Evolutionary conservation across 2,329 filamentous ascomycete species (phyloP), one percentile per base, ranked within the genome.

Genomic region (Penicillium griseofulvum): DNA sequence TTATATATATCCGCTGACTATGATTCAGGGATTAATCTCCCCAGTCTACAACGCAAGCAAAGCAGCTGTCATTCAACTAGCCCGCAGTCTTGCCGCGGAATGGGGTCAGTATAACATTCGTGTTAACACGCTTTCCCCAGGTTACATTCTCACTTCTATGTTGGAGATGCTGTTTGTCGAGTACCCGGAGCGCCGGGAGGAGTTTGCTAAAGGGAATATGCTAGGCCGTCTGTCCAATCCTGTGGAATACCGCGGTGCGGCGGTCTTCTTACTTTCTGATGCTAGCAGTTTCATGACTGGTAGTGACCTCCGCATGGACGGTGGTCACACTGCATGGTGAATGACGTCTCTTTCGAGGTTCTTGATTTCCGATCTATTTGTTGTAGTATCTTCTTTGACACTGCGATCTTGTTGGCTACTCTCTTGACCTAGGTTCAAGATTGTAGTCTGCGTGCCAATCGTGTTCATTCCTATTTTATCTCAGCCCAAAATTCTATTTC

Each of bases 11-110:
- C 22, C 22, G 4, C 41, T 26, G 12, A 43, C 24, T 4, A 26
- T 5, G 4, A 28, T 1, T 5, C 14, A 68, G 61, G 74, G 39
- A 0, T 16, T 51, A 9, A 37, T 43, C 9, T 44, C 39, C 4
- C 31, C 49, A 12, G 39, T 43, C 33, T 51, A 45, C 24, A 51
- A 51, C 31, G 33, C 49, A 17, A 44, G 38, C 39, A 45, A 51
- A n/a, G 49, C 49, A 17, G 39, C 49, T 10, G 49, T 51, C 12
- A 34, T 44, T n/a, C 49, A 51, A 22, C 24, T 51, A 19, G 24
- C 29, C 6, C 49, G 49, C 7, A 44, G 26, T 3, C 38, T 51
- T 31, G 49, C 49, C 4, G 38, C 41, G 1, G 49, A 51, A 29
- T 51, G 49, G 49, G 49, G 49, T 16, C 39, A 44, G 17, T 34